phyloP scores from a whole-genome alignment of 768 basidiomycete species.

The Termitomyces sp. region DNA sequence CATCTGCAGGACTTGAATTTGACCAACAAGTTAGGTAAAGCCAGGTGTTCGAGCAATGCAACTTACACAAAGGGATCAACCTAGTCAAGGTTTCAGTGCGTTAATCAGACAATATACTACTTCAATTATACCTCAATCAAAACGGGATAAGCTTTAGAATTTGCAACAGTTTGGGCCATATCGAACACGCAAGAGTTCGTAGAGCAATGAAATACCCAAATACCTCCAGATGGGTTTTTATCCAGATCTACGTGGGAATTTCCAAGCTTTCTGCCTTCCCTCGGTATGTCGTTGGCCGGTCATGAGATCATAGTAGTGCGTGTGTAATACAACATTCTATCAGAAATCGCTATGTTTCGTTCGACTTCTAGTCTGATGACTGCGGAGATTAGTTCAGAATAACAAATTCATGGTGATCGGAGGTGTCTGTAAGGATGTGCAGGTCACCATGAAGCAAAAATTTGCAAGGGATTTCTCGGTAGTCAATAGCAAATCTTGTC shows the following conservation, averaged over 20 bases:
- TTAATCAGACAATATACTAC: not conserved
- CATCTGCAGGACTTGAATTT: conserved; percentile 33
- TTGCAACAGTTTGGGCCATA: conserved; percentile 37
- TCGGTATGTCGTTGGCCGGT: not conserved
- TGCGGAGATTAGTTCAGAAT: not conserved
- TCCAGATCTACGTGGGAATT: not conserved
- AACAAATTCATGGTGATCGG: not conserved
- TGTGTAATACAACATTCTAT: not conserved
- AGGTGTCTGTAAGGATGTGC: not conserved
- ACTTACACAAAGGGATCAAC: conserved; percentile 68
- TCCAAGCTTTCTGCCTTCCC: not conserved
- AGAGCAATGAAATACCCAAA: not conserved
- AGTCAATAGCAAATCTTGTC: not conserved
- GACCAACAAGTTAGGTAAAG: not conserved
- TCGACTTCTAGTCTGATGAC: not conserved
- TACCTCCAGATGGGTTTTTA: not conserved
- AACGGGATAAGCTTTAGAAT: conserved; percentile 56
- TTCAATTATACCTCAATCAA: conserved; percentile 43
- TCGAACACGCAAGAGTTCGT: not conserved
- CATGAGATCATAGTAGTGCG: not conserved
- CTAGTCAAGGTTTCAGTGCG: conserved; percentile 23
- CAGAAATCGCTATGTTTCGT: not conserved
- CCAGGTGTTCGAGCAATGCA: not conserved
- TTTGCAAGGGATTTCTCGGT: not conserved
- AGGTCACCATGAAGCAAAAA: not conserved